Evolutionary conservation across 2,329 filamentous ascomycete species (phyloP).

Genomic region (Penicillium brasilianum): DNA sequence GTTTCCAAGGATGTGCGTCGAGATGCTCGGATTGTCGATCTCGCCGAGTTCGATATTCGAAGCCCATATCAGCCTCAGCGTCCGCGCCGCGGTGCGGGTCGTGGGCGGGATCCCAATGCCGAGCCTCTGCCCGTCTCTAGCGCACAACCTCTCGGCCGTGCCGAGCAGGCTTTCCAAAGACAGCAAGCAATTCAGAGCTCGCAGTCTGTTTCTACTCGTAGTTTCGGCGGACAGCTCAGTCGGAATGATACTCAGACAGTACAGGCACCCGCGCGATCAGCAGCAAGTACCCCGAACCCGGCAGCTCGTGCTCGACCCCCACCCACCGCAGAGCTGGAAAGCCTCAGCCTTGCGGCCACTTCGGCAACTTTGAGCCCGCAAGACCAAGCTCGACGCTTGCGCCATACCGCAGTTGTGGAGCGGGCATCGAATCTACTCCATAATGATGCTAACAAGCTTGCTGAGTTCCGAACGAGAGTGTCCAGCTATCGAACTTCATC

Average conservation of each 20-base stretch:
- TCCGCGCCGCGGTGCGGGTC: slow-evolving; percentile 63
- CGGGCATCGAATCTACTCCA: slow-evolving; percentile 80
- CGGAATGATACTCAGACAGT: slow-evolving; percentile 53
- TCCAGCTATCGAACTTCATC: slow-evolving; percentile 74
- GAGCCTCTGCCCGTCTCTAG: slow-evolving; percentile 78
- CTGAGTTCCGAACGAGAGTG: slow-evolving; percentile 77
- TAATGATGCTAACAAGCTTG: slow-evolving; percentile 75
- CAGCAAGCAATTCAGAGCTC: slow-evolving; percentile 90
- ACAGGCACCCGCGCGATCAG: slow-evolving; percentile 50
- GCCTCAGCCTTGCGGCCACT: slow-evolving; percentile 54
- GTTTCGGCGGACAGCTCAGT: slow-evolving; percentile 85
- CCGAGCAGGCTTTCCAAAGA: slow-evolving; percentile 88
- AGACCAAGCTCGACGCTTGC: slow-evolving; percentile 78
- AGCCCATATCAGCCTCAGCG: slow-evolving; percentile 69
- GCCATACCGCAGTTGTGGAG: slow-evolving; percentile 84
- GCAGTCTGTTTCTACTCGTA: slow-evolving; percentile 77
- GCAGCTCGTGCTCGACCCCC: slow-evolving; percentile 33
- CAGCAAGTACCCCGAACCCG: slow-evolving; percentile 35
- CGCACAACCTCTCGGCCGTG: slow-evolving; percentile 78
- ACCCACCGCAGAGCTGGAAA: slow-evolving; percentile 53
- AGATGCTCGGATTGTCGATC: slow-evolving; percentile 83
- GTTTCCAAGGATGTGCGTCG: slow-evolving; percentile 81
- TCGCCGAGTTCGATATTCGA: slow-evolving; percentile 82
- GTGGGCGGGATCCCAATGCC: slow-evolving; percentile 85
- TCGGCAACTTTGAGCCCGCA: slow-evolving; percentile 65